These are phyloP conservation scores for Platanthera zijinensis DNA, from an alignment of 106 monocot genomes.

Conservation along the genomic window DNA sequence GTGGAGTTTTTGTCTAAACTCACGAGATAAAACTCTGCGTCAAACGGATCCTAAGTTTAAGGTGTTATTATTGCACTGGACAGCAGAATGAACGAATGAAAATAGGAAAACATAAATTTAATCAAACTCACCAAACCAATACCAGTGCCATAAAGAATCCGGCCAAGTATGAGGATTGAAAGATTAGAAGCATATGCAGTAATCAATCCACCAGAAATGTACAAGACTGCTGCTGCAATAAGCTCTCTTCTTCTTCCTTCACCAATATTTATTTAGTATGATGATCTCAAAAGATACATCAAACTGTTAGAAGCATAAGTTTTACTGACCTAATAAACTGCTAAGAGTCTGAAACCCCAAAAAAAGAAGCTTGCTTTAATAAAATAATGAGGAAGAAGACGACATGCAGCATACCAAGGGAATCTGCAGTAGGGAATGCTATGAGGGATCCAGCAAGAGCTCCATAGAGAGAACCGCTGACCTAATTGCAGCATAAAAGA, in stretches of 20 bases:
- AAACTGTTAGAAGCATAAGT: background rate
- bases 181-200: constrained; percentile 77
- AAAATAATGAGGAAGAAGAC: background rate
- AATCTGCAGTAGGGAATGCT: constrained; percentile 72
- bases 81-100: background rate
- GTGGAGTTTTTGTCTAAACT: too few relatives aligned
- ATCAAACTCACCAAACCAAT: constrained; percentile 78
- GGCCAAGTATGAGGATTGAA: constrained; percentile 67
- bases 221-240: constrained; percentile 61
- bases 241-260: constrained; percentile 93
- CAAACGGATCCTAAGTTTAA: background rate
- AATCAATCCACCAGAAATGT: constrained; percentile 52
- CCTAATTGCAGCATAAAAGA: constrained; percentile 18
- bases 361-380: background rate
- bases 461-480: constrained; percentile 96
- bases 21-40: too few relatives aligned
- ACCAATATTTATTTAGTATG: constrained; percentile 16
- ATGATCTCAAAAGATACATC: background rate
- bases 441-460: constrained; percentile 80
- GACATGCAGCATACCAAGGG: constrained; percentile 51
- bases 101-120: background rate
- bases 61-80: background rate
- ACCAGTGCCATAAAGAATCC: constrained; percentile 76
- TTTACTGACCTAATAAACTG: background rate
- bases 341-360: background rate